phyloP scores from a whole-genome alignment of 2,329 filamentous ascomycete species.

The Calonectria henricotiae region DNA sequence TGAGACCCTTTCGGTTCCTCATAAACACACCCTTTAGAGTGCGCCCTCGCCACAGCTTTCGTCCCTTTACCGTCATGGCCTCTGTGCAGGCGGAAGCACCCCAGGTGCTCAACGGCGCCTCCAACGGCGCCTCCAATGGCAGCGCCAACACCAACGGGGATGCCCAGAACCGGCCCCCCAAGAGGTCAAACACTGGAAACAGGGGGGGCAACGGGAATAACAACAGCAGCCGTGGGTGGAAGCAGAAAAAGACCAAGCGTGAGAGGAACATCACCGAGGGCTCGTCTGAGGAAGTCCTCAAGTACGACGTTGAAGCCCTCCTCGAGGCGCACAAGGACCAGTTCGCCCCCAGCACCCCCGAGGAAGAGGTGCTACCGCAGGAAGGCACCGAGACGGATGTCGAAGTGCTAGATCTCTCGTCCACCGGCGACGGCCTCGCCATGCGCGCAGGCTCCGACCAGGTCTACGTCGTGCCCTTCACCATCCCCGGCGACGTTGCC shows the following conservation, averaged over 20 bases:
- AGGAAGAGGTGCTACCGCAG: conserved; percentile 70
- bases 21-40: conserved; percentile 40
- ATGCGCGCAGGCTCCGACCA: conserved; percentile 75
- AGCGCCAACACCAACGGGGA: not conserved
- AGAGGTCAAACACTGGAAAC: conserved; percentile 13
- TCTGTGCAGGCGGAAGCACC: conserved; percentile 41
- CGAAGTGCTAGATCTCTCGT: conserved; percentile 86
- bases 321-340: conserved; percentile 62
- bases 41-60: conserved; percentile 38
- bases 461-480: conserved; percentile 91
- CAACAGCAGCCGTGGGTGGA: conserved; percentile 51
- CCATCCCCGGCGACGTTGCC: conserved; percentile 86
- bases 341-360: conserved; percentile 51
- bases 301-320: conserved; percentile 74
- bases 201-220: conserved; percentile 23
- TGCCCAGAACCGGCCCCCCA: conserved; percentile 2
- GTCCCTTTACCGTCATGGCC: conserved; percentile 50
- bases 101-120: conserved; percentile 28
- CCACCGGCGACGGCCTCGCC: conserved; percentile 92
- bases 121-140: conserved; percentile 41
- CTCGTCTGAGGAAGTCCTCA: conserved; percentile 78
- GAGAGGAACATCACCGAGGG: conserved; percentile 75
- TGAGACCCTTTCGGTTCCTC: conserved; percentile 46
- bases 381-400: conserved; percentile 85
- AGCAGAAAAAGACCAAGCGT: conserved; percentile 71